These are phyloP conservation scores for Aspergillus alliaceus DNA, from an alignment of 2,329 filamentous ascomycete genomes.

Conservation along the genomic window DNA sequence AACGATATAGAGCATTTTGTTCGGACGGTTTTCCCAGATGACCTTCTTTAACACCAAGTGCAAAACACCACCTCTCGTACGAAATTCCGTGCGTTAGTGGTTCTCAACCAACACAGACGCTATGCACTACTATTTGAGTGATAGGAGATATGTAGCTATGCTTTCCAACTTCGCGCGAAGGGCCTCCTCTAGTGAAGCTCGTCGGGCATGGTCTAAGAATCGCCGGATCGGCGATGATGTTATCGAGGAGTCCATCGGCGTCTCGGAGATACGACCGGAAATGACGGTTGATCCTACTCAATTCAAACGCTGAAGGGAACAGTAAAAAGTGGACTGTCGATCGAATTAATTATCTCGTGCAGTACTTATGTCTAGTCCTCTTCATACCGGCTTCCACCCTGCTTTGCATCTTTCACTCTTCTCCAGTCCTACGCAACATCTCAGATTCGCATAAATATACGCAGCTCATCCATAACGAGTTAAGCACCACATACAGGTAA, in stretches of 20 bases:
- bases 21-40: background rate
- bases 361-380: background rate
- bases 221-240: background rate
- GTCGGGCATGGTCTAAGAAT: background rate
- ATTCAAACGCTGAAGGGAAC: background rate
- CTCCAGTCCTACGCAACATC: background rate
- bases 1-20: background rate
- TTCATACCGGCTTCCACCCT: background rate
- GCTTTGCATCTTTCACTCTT: background rate
- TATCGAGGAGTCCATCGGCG: background rate
- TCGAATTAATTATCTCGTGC: background rate
- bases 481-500: background rate
- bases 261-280: background rate
- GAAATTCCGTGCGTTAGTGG: too few species aligned
- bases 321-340: background rate
- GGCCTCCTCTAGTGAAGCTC: too few species aligned
- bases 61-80: too few species aligned
- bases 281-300: background rate
- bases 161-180: background rate
- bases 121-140: background rate
- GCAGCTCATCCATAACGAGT: background rate
- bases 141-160: background rate
- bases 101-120: background rate
- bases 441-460: background rate
- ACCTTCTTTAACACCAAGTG: background rate